A percentile compares a stretch with the other conserved stretches of the same genome.
Evolutionary conservation across 257 asterid species (phyloP).

Genomic region (Solanum piurae): DNA sequence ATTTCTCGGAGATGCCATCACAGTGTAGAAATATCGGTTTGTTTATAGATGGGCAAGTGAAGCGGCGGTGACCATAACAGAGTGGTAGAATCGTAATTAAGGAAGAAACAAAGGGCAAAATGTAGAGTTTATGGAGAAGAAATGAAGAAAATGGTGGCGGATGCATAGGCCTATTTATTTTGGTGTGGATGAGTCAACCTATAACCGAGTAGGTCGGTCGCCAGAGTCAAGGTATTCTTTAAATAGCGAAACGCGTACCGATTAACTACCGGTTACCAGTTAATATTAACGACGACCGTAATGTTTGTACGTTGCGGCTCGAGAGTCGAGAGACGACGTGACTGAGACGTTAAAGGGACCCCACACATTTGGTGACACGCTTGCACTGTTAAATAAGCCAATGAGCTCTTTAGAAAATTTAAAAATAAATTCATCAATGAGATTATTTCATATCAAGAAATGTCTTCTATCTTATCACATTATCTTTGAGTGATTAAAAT

Average conservation of each 20-base stretch:
- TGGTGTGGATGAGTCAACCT: neutral
- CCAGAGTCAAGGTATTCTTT: neutral
- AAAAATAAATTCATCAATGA: neutral
- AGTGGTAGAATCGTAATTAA: neutral
- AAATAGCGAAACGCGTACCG: neutral
- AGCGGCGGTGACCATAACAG: slow-evolving; percentile 29
- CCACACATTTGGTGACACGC: neutral
- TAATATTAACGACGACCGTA: neutral
- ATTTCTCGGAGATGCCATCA: slow-evolving; percentile 68
- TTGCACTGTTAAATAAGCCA: neutral
- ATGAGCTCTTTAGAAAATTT: neutral
- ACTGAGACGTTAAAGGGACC: neutral
- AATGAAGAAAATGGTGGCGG: neutral
- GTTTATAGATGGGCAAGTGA: neutral
- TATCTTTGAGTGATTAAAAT: neutral
- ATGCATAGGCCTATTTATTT: neutral
- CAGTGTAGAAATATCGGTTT: neutral
- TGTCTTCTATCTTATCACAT: neutral
- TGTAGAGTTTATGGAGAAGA: neutral
- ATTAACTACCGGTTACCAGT: neutral
- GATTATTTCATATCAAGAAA: neutral
- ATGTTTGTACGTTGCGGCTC: neutral
- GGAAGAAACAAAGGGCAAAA: neutral
- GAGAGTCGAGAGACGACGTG: neutral
- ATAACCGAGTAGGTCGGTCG: neutral